Conservation (phyloP, 2,329 filamentous ascomycete species). For the Herpotrichia juniperi region DNA sequence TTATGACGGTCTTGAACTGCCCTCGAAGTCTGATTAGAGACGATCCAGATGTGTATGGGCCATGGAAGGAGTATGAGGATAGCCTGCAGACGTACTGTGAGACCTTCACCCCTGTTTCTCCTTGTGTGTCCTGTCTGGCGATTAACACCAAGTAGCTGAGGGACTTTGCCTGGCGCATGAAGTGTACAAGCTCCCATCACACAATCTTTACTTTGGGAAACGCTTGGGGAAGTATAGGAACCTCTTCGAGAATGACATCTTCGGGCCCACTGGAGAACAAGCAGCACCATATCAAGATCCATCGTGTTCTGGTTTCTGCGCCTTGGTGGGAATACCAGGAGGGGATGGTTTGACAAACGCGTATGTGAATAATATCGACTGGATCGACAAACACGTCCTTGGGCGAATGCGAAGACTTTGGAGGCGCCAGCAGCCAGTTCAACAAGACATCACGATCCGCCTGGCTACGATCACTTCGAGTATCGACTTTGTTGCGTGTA, state of each 20-base stretch:
- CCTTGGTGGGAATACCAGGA: conserved; percentile 4
- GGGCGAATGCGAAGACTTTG: background rate
- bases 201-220: conserved; percentile 6
- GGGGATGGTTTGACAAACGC: conserved; percentile 5
- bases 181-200: conserved; percentile 14
- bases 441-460: too few species aligned
- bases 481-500: conserved; percentile 9
- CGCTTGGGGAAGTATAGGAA: too few species aligned
- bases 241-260: conserved; percentile 8
- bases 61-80: conserved; percentile 8
- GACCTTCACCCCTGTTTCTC: background rate
- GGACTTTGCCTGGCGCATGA: conserved; percentile 11
- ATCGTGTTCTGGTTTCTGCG: conserved; percentile 8
- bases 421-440: too few species aligned
- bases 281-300: conserved; percentile 5
- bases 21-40: conserved; percentile 1
- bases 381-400: conserved; percentile 14
- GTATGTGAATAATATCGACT: background rate
- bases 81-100: conserved; percentile 5
- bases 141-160: conserved; percentile 8
- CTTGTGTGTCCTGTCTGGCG: too few species aligned
- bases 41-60: background rate
- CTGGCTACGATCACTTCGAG: background rate
- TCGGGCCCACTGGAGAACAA: conserved; percentile 13
- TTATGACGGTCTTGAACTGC: conserved; percentile 8